phyloP scores from a whole-genome alignment of 148 eudicot genomes.

The Fagopyrum esculentum region DNA sequence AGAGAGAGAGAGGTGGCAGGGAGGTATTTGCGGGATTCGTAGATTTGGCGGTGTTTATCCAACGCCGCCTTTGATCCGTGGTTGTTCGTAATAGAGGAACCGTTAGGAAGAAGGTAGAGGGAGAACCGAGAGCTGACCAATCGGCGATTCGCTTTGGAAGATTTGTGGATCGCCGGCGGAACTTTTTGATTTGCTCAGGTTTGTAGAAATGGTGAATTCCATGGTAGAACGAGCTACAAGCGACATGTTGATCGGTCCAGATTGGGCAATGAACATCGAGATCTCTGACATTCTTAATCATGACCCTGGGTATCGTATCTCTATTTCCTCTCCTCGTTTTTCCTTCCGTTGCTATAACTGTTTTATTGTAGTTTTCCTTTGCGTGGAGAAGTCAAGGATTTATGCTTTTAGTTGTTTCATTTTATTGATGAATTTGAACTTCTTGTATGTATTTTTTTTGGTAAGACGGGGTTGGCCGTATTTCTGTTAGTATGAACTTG shows the following conservation, averaged over 20 bases:
- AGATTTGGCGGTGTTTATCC: background rate
- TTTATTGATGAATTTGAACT: background rate
- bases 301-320: conserved; percentile 56
- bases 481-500: too few species aligned
- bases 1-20: background rate
- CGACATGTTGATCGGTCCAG: conserved; percentile 86
- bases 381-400: background rate
- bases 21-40: conserved; percentile 5
- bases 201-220: conserved; percentile 63
- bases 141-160: conserved; percentile 12
- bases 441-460: background rate
- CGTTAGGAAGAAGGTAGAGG: background rate
- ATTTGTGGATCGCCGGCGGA: conserved; percentile 14
- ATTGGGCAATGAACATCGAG: conserved; percentile 98
- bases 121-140: background rate
- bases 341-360: background rate
- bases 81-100: conserved; percentile 5
- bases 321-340: background rate
- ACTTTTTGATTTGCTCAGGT: conserved; percentile 5
- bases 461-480: too few species aligned
- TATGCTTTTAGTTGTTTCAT: background rate
- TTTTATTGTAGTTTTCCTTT: background rate
- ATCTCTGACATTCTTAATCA: conserved; percentile 92
- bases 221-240: conserved; percentile 90
- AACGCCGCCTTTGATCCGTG: conserved; percentile 1